A percentile compares a stretch with the other conserved stretches of the same genome.
Evolutionary conservation across 2,329 filamentous ascomycete species (phyloP).

Genomic region (Plenodomus tracheiphilus): DNA sequence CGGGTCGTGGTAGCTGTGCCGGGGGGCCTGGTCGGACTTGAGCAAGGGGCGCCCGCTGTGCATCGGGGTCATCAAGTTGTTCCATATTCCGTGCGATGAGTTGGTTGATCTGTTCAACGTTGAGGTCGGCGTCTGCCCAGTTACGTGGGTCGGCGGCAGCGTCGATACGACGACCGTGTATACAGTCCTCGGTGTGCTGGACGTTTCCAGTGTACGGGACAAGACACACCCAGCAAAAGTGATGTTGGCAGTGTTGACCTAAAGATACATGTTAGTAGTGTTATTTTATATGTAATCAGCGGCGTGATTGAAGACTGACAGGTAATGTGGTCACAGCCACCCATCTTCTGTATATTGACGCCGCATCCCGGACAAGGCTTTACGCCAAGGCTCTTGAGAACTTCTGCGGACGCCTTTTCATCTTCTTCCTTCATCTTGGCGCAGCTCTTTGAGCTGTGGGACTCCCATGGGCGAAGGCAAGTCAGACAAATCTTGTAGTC

Average conservation of each 20-base stretch:
- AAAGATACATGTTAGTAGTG: not conserved
- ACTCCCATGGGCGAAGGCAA: slow-evolving; percentile 23
- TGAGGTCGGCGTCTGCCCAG: slow-evolving; percentile 9
- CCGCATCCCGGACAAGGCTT: slow-evolving; percentile 33
- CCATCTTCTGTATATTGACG: slow-evolving; percentile 29
- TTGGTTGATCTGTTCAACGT: slow-evolving; percentile 6
- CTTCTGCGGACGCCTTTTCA: slow-evolving; percentile 13
- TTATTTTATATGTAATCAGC: too few relatives aligned
- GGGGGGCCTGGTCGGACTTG: not conserved
- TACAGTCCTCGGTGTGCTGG: slow-evolving; percentile 12
- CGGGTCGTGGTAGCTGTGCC: not conserved
- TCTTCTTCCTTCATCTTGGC: slow-evolving; percentile 18
- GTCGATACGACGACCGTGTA: slow-evolving; percentile 5
- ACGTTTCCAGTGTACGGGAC: slow-evolving; percentile 1
- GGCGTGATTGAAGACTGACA: slow-evolving; percentile 18
- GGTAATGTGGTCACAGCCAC: slow-evolving; percentile 30
- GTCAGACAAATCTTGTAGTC: slow-evolving; percentile 17
- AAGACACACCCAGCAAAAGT: slow-evolving; percentile 31
- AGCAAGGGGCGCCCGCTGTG: not conserved
- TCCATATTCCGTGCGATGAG: slow-evolving; percentile 4
- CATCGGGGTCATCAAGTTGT: not conserved
- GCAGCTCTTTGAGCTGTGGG: slow-evolving; percentile 17
- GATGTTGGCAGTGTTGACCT: slow-evolving; percentile 18
- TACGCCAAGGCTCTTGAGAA: slow-evolving; percentile 26
- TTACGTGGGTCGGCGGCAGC: slow-evolving; percentile 17